Conservation (phyloP, 2,329 filamentous ascomycete species). For the Colletotrichum tropicale region DNA sequence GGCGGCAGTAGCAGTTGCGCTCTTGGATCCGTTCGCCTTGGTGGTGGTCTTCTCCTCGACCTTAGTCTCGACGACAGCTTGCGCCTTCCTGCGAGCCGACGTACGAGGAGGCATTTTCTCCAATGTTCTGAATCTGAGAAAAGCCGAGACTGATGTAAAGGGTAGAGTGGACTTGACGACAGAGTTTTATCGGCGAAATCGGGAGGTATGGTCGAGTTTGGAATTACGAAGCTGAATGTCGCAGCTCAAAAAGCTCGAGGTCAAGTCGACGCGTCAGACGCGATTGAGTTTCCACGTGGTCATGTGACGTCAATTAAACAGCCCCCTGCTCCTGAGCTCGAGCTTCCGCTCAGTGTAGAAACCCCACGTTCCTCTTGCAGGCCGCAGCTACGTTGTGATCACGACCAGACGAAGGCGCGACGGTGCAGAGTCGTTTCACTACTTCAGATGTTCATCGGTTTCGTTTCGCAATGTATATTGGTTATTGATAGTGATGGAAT, state of each 20-base stretch:
- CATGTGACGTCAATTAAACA: conserved; percentile 10
- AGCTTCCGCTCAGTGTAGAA: background rate
- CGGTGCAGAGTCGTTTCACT: background rate
- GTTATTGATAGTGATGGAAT: background rate
- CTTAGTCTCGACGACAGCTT: conserved; percentile 27
- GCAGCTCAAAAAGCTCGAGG: background rate
- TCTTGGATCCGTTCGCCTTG: conserved; percentile 8
- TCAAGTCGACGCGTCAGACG: conserved; percentile 5
- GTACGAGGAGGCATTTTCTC: conserved; percentile 35
- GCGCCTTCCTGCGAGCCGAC: conserved; percentile 35
- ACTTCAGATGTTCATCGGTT: background rate
- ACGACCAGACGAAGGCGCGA: background rate
- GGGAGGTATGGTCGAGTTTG: background rate
- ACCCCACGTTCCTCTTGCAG: background rate
- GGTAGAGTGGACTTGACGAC: fast-evolving
- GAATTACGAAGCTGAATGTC: background rate
- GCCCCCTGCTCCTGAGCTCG: background rate
- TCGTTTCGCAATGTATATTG: background rate
- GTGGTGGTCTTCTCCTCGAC: conserved; percentile 23
- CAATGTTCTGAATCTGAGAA: background rate
- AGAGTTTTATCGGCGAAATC: fast-evolving
- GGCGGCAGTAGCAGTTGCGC: background rate
- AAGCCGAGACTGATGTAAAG: background rate
- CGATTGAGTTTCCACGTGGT: background rate
- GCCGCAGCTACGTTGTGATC: background rate